Percentiles rank a stretch among this genome's conserved stretches.
These are phyloP conservation scores for Auricularia auricula-judae DNA, from an alignment of 768 basidiomycete genomes.

Conservation along the genomic window DNA sequence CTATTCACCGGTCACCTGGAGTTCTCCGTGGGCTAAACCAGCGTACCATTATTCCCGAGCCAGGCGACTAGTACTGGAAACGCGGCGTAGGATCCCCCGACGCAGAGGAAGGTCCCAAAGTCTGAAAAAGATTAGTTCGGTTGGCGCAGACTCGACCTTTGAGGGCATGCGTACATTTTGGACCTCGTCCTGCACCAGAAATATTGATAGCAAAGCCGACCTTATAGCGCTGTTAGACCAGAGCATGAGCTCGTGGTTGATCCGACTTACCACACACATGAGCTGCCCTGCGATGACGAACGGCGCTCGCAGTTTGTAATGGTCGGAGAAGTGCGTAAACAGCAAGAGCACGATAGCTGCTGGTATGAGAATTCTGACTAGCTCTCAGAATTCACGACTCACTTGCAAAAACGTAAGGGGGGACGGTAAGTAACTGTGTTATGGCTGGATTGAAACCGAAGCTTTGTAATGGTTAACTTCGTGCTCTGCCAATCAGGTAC, in stretches of 20 bases:
- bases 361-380: not conserved
- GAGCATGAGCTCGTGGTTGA: not conserved
- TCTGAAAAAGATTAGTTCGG: not conserved
- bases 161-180: not conserved
- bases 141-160: not conserved
- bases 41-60: conserved; percentile 12
- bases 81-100: conserved; percentile 49
- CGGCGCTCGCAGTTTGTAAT: not conserved
- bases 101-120: conserved; percentile 60
- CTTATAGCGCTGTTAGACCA: not conserved
- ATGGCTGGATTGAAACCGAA: conserved; percentile 6
- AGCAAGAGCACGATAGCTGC: not conserved
- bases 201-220: not conserved
- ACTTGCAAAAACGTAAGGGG: conserved; percentile 6
- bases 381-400: not conserved
- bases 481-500: not conserved
- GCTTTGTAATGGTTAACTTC: not conserved
- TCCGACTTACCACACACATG: not conserved
- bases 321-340: not conserved
- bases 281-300: not conserved
- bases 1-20: no score
- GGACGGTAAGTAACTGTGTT: conserved; percentile 7
- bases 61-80: conserved; percentile 54
- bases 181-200: not conserved
- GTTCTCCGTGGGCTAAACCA: no score